phyloP scores from a whole-genome alignment of 148 eudicot genomes.

The Rhododendron molle region DNA sequence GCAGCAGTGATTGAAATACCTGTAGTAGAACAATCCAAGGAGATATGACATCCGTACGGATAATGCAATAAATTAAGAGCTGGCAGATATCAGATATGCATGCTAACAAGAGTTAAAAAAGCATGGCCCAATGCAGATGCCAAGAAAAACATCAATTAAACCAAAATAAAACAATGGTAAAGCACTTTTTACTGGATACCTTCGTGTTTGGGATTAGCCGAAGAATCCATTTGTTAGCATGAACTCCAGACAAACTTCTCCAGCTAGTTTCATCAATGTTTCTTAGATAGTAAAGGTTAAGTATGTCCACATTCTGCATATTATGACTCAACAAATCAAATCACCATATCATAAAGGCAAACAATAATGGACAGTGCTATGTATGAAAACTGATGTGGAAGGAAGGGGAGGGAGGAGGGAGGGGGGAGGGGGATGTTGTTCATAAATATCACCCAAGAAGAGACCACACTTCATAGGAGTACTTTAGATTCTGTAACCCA shows the following conservation, averaged over 20 bases:
- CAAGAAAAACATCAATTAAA: background rate
- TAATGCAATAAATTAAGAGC: background rate
- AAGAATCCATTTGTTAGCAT: constrained; percentile 55
- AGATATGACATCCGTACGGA: constrained; percentile 4
- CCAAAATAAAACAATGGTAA: background rate
- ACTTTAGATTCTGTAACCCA: background rate
- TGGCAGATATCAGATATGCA: background rate
- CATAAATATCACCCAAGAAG: background rate
- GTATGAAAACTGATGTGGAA: background rate
- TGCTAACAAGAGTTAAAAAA: background rate
- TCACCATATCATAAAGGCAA: background rate
- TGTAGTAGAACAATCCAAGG: constrained; percentile 20
- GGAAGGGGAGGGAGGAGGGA: background rate
- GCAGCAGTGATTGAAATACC: constrained; percentile 48
- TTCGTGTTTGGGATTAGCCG: constrained; percentile 48
- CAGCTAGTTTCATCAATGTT: constrained; percentile 59
- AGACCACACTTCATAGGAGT: background rate
- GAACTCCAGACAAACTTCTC: constrained; percentile 60
- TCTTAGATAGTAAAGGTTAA: constrained; percentile 28
- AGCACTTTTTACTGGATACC: constrained; percentile 25
- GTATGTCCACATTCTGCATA: constrained; percentile 50
- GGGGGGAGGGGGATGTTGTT: background rate
- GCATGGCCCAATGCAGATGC: background rate
- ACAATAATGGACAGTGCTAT: background rate
- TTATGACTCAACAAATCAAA: background rate